Base-by-base conservation (phyloP, 2,329 filamentous ascomycete genomes). In the Aspergillus sp. region DNA sequence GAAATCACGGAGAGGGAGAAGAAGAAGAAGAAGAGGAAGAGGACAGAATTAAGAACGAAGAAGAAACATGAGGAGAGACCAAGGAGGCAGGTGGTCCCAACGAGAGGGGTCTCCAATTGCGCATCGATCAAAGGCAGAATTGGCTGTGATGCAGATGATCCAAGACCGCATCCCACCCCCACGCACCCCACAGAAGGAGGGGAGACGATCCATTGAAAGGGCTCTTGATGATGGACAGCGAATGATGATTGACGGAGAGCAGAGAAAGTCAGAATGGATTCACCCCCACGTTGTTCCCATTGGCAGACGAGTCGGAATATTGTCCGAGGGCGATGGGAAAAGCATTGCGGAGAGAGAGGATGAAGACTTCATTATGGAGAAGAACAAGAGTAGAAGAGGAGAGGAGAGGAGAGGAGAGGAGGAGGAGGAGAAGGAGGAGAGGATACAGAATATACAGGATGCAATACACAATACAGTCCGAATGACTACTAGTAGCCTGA, bases 141-240 rank as follows among this genome's bases (percentile, higher is more conserved):
- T 24, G 5, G 16, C 22, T 11, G 45, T 49, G 29, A 45, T 54
- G 32, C 22, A 49, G 29, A 49, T 31, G 20, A 32, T 14, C 11
- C 49, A 29, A 42, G 42, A 31, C 45, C 50, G 54, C 39, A 52
- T 36, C 32, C 39, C 24, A 58, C 57, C 57, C 57, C 57, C 57
- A 58, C 57, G 57, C 57, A 58, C 57, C 57, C 57, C 57, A 58
- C 57, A 58, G 52, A 55, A 55, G 52, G 52, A 58, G 57, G 57
- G 57, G 54, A 42, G 36, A 31, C 29, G 56, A 58, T 49, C 42
- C 45, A 14, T 51, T 22, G 42, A 52, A 47, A 42, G 22, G 26
- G 36, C 49, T 42, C 45, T 42, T 45, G 20, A 52, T n/a, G 26
- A 36, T 53, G 46, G 52, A 20, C 24, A 46, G n/a, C 16, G 20